These are phyloP conservation scores for Ophiocordyceps camponoti-saundersi DNA, from an alignment of 2,329 filamentous ascomycete species.

Conservation along the genomic window DNA sequence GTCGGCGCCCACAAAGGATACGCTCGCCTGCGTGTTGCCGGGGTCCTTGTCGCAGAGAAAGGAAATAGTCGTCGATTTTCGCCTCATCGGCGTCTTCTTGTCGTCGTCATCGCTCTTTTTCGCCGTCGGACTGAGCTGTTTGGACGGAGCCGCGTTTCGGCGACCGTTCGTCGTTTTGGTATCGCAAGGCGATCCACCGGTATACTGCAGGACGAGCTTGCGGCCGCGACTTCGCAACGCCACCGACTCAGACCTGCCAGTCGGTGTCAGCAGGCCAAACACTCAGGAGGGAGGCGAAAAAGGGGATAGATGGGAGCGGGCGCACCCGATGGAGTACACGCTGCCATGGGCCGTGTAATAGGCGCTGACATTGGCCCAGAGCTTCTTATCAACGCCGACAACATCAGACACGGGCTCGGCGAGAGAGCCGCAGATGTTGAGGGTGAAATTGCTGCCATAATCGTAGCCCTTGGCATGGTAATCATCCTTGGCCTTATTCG, in stretches of 20 bases:
- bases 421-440: conserved; percentile 70
- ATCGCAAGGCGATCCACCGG: conserved; percentile 58
- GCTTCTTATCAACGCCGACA: conserved; percentile 41
- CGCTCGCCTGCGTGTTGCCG: conserved; percentile 44
- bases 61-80: conserved; percentile 76
- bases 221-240: conserved; percentile 43
- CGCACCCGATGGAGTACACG: conserved; percentile 60
- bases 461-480: conserved; percentile 57
- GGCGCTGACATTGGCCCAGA: conserved; percentile 62
- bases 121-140: conserved; percentile 2
- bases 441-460: conserved; percentile 64
- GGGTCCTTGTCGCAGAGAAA: conserved; percentile 85
- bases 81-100: conserved; percentile 16
- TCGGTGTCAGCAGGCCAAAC: background rate
- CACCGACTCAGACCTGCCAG: conserved; percentile 27
- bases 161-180: conserved; percentile 16
- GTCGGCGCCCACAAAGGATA: conserved; percentile 70
- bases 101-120: conserved; percentile 11
- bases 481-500: conserved; percentile 32
- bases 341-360: conserved; percentile 53
- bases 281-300: background rate
- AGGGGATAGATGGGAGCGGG: conserved; percentile 2
- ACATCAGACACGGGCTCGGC: conserved; percentile 46
- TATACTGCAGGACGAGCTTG: conserved; percentile 64
- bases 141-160: conserved; percentile 1